phyloP scores from a whole-genome alignment of 306 rosid species.

The Lagenaria siceraria region DNA sequence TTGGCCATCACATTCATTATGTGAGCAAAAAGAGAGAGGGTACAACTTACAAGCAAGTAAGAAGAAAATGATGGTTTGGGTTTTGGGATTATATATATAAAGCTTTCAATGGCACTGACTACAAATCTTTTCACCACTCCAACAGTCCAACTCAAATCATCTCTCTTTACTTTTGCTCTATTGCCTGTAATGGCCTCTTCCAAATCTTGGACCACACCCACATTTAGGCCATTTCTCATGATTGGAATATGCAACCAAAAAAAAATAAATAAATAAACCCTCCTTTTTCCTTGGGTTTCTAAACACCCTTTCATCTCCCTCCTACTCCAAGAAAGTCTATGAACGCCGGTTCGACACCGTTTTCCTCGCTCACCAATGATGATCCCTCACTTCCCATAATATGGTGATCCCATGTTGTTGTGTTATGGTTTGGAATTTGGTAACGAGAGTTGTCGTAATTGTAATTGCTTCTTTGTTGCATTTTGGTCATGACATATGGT shows the following conservation, averaged over 20 bases:
- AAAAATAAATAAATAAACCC: too few species aligned
- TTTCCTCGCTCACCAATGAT: constrained; percentile 22
- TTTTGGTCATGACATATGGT: constrained; percentile 8
- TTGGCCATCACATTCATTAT: neutral
- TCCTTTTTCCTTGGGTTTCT: neutral
- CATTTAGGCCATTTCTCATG: neutral
- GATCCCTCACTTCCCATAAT: constrained; percentile 1
- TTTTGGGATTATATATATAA: neutral
- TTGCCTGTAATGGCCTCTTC: neutral
- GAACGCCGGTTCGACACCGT: constrained; percentile 31
- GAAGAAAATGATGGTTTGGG: neutral
- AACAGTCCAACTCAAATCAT: neutral
- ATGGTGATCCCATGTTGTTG: too few species aligned
- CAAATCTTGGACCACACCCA: neutral
- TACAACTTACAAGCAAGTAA: too few species aligned
- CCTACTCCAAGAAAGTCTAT: constrained; percentile 97
- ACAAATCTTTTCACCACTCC: neutral
- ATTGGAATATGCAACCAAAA: too few species aligned
- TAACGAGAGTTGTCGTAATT: neutral
- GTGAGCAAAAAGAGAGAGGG: neutral
- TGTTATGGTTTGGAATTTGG: too few species aligned
- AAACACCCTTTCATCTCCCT: constrained; percentile 28
- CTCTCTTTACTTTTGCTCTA: neutral
- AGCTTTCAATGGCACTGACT: neutral
- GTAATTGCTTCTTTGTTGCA: neutral